Base-by-base conservation (phyloP, 2,329 filamentous ascomycete species). In the Fusarium nurragi region DNA sequence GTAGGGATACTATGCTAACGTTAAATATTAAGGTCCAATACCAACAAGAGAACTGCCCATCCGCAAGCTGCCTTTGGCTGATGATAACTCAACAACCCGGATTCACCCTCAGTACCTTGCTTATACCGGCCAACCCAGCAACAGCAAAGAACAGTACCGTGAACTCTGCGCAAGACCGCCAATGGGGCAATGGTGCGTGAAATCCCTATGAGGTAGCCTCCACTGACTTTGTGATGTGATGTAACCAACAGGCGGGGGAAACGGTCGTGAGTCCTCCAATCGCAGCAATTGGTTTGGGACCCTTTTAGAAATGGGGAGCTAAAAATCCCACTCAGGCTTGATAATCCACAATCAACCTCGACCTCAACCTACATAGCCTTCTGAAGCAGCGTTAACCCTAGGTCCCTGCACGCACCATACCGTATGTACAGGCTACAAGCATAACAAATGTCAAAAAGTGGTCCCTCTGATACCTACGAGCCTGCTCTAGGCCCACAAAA, bases 71-170 rank as follows among this genome's bases (percentile, higher is more conserved):
- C 53, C 52, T 58, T 47, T 30, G 23, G 28, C n/a, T 34, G 14
- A 30, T 45, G 28, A 46, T 32, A 21, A 49, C 18, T 43, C 38
- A 16, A 22, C 37, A 49, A 52, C 39, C 56, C 58, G 56, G 38
- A 61, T 61, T 62, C 39, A 63, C 45, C 58, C 60, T 45, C 34
- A 25, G 23, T 32, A 52, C 55, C 14, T 59, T 18, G 25, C 18
- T 37, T 54, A 25, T 38, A 46, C 54, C 11, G 34, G 19, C 12
- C 26, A 45, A 26, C 39, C 32, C 16, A 40, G 28, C 21, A 34
- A 22, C 25, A 19, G 23, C 19, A 22, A 25, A 22, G 25, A 46
- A 32, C 25, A 32, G 22, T 32, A 18, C 22, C 43, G 19, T 18
- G 28, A 41, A 12, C 13, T 19, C 26, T 28, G 11, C 11, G 12